A percentile compares a stretch with the other conserved stretches of the same genome.
These are phyloP conservation scores for Fraxinus excelsior DNA, from an alignment of 257 asterid genomes.

Conservation along the genomic window DNA sequence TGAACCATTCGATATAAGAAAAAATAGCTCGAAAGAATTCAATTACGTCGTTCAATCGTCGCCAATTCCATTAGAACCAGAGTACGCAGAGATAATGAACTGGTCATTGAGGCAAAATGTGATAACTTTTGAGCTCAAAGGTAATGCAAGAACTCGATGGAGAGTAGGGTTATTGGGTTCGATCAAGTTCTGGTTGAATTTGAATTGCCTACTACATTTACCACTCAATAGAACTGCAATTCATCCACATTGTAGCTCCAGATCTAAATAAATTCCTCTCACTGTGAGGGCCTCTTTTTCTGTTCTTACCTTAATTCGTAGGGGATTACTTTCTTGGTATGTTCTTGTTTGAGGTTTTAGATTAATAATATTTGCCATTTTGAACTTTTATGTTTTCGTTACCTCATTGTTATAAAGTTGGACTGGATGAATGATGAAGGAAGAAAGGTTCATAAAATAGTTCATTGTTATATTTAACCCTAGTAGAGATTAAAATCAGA, in stretches of 20 bases:
- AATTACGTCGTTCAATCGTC: conserved; percentile 47
- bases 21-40: conserved; percentile 47
- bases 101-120: conserved; percentile 33
- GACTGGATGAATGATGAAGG: background rate
- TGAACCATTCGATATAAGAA: conserved; percentile 38
- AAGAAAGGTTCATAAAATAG: background rate
- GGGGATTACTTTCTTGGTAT: background rate
- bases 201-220: conserved; percentile 59
- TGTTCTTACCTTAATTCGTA: background rate
- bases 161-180: conserved; percentile 67
- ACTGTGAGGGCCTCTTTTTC: background rate
- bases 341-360: background rate
- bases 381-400: background rate
- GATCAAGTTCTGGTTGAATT: conserved; percentile 60
- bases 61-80: conserved; percentile 59
- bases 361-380: background rate
- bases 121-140: conserved; percentile 53
- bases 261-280: conserved; percentile 31
- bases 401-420: background rate
- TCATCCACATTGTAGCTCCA: conserved; percentile 65
- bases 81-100: conserved; percentile 44
- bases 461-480: no score
- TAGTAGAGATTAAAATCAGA: no score
- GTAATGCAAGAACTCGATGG: conserved; percentile 74
- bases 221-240: conserved; percentile 42